Base-by-base conservation (phyloP, 148 eudicot genomes). In the Rhododendron molle region DNA sequence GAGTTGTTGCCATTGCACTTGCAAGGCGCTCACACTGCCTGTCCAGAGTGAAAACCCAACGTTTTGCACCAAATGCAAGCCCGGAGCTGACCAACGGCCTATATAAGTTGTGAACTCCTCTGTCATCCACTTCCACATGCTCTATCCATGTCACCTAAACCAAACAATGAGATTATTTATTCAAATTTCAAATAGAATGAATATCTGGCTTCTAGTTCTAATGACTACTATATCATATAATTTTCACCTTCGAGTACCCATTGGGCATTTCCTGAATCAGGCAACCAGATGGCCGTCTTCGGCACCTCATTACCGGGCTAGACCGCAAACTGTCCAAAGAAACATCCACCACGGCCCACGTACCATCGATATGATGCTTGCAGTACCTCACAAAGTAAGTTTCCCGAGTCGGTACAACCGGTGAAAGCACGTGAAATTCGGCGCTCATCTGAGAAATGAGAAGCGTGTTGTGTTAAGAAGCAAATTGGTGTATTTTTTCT, bases 281-380 rank as follows among this genome's bases (percentile, higher is more conserved):
- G 87, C 97, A 94, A 79, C 97, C 97, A 13, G 97, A 94, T 1
- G 97, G 97, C 83, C 97, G 88, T 85, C 94, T 87, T 62, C 95
- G 87, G 69, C 92, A 92, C 52, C 92, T 78, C 21, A 90, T 86
- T 7, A 91, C 76, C 0, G 91, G 85, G 84, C 90, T 85, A 28
- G 90, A 89, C 69, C 93, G 93, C n/a, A 93, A 80, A 62, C 84
- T 91, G 76, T 94, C 93, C 88, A 93, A 85, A 18, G 95, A 91
- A 86, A 94, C 92, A 86, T 94, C 97, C n/a, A 93, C 97, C 49
- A 94, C 91, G 0, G 91, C 97, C 97, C 97, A 94, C 3, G 91
- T 92, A 50, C 93, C 92, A 21, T 94, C 92, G 1, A 86, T 89
- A 74, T 91, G 94, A 77, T 94, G 95, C 67, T 94, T 94, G 77